Evolutionary conservation across 2,329 filamentous ascomycete species (phyloP).

Genomic region (Paracorniculantispora psalliotae): DNA sequence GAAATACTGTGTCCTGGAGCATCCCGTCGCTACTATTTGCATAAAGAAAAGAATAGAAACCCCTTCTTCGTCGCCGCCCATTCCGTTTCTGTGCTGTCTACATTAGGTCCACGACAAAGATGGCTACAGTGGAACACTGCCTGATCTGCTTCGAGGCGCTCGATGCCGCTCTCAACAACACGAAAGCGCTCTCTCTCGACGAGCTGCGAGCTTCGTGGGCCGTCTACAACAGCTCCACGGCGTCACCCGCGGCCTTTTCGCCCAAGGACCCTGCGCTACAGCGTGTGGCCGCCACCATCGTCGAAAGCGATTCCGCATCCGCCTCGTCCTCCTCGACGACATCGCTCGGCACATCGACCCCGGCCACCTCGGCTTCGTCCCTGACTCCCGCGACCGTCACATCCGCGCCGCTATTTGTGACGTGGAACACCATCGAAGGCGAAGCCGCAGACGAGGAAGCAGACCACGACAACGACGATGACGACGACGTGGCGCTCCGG

Average conservation of each 20-base stretch:
- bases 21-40: neutral
- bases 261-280: conserved; percentile 38
- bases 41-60: neutral
- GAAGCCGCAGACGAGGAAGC: too few relatives aligned
- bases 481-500: conserved; percentile 63
- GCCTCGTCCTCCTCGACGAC: conserved; percentile 36
- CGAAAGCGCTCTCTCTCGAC: conserved; percentile 60
- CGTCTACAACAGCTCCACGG: conserved; percentile 27
- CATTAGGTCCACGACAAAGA: conserved; percentile 31
- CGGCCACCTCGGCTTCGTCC: conserved; percentile 36
- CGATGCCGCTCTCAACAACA: conserved; percentile 66
- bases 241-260: conserved; percentile 17
- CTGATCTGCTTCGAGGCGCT: conserved; percentile 90
- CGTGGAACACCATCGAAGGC: conserved; percentile 70
- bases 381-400: conserved; percentile 27
- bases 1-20: neutral
- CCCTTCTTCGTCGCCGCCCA: too few relatives aligned
- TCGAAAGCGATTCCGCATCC: conserved; percentile 24
- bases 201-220: conserved; percentile 65
- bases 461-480: conserved; percentile 39
- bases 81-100: neutral
- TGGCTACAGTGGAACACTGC: conserved; percentile 85
- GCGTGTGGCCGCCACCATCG: conserved; percentile 33
- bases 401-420: conserved; percentile 80
- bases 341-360: conserved; percentile 29